Evolutionary conservation across 2,329 filamentous ascomycete genomes (phyloP).

Genomic region (Sporothrix brunneoviolacea): DNA sequence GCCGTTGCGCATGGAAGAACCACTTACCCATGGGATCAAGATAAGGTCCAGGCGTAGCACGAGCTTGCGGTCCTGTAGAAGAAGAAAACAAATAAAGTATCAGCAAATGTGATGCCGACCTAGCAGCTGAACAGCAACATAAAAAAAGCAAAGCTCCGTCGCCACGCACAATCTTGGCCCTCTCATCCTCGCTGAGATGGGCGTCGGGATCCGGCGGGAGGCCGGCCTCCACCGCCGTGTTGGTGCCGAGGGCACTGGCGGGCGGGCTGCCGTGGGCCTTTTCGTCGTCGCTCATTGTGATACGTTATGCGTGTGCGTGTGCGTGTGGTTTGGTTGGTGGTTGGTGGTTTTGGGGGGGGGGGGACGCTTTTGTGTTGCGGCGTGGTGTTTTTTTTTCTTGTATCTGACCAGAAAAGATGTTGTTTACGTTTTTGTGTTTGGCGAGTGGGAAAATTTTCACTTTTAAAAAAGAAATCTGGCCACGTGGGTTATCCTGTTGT

Average conservation of each 20-base stretch:
- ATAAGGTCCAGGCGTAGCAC: slow-evolving; percentile 27
- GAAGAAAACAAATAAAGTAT: too few species aligned
- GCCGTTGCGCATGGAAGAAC: too few species aligned
- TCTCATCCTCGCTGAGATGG: slow-evolving; percentile 24
- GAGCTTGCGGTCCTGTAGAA: slow-evolving; percentile 30
- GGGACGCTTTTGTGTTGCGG: too few species aligned
- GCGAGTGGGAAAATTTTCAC: neutral
- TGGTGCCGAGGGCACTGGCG: neutral
- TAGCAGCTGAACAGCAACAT: too few species aligned
- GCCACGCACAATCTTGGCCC: slow-evolving; percentile 23
- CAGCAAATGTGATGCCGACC: too few species aligned
- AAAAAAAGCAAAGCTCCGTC: too few species aligned
- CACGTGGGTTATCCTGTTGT: too few species aligned
- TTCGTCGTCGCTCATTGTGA: slow-evolving; percentile 18
- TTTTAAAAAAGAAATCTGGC: too few species aligned
- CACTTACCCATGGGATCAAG: slow-evolving; percentile 31
- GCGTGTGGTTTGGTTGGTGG: neutral
- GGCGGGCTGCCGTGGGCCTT: slow-evolving; percentile 15
- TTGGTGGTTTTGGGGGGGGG: neutral
- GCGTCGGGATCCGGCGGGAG: slow-evolving; percentile 28
- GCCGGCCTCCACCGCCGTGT: slow-evolving; percentile 7
- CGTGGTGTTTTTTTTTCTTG: too few species aligned
- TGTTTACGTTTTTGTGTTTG: neutral
- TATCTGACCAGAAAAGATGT: neutral
- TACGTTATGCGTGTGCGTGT: too few species aligned